Evolutionary conservation across 2,329 filamentous ascomycete species (phyloP), one percentile per base, ranked within the genome.

Genomic region (Pseudogymnoascus sp.): DNA sequence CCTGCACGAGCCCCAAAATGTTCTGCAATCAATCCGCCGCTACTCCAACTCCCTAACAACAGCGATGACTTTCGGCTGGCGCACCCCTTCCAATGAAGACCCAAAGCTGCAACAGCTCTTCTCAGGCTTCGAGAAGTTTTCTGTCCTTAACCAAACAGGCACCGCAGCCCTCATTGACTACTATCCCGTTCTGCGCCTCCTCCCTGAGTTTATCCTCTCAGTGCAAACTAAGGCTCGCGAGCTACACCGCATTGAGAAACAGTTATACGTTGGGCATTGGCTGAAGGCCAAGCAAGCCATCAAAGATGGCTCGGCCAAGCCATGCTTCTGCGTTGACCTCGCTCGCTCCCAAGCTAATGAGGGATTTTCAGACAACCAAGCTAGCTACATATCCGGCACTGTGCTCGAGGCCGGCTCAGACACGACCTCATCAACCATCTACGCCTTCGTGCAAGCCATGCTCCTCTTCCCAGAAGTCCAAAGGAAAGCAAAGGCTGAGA

Each of bases 21-120:
- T 77, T 58, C 78, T 80, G 76, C 62, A 72, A 30, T 78, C 81
- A 65, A 75, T 79, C 0, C 77, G 78, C 65, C 71, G 81, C 2
- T 80, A 75, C 63, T 77, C 75, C 45, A 82, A 82, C 64, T 79
- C 66, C 74, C 79, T 62, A 78, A 73, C 55, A 77, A 77, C 71
- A 73, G 71, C 33, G 65, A 66, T 77, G 63, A 70, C 75, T 12
- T 77, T 73, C 62, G 75, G 75, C 5, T 73, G 73, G 14, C 68
- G 76, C 5, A 75, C 73, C 0, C 67, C 67, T 0, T 65, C 64
- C 2, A 67, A 71, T 63, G 64, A 76, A n/a, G 72, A 72, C 14
- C 60, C 64, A 6, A 72, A 78, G 64, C 73, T 77, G 70, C 68
- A 66, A 16, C 67, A 72, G n/a, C 68, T 80, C 11, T 78, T 79